A percentile compares a stretch with the other conserved stretches of the same genome.
Conservation (phyloP, 148 eudicot genomes). For the Camellia japonica region DNA sequence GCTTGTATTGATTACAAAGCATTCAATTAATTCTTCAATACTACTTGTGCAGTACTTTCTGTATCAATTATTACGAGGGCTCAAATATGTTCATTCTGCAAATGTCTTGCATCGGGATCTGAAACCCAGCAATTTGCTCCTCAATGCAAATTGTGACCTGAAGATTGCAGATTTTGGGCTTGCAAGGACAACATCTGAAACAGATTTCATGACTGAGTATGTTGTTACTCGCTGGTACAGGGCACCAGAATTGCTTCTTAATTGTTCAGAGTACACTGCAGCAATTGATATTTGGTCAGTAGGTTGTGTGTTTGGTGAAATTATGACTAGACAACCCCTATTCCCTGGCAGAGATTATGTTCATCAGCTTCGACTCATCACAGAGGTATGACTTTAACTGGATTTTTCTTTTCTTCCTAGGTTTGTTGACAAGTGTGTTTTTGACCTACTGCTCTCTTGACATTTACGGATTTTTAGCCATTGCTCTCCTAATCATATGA, state of each 20-base stretch:
- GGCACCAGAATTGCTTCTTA: constrained; percentile 80
- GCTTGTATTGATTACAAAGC: not conserved
- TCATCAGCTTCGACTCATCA: constrained; percentile 73
- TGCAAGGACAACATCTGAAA: constrained; percentile 84
- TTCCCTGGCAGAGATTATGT: constrained; percentile 87
- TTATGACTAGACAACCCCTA: constrained; percentile 68
- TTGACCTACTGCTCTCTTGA: not conserved
- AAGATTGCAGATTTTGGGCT: constrained; percentile 89
- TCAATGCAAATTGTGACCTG: constrained; percentile 86
- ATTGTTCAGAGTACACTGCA: constrained; percentile 77
- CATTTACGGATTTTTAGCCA: not conserved
- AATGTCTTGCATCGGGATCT: constrained; percentile 84
- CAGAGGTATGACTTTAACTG: constrained; percentile 53
- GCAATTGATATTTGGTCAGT: constrained; percentile 96
- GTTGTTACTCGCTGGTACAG: constrained; percentile 93
- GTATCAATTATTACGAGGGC: constrained; percentile 76
- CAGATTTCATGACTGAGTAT: constrained; percentile 88
- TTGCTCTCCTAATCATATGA: not conserved
- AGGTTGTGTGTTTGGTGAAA: constrained; percentile 87
- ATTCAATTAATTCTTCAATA: not conserved
- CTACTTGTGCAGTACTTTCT: constrained; percentile 66
- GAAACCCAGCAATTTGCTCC: constrained; percentile 80
- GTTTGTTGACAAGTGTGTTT: not conserved
- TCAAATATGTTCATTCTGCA: constrained; percentile 87
- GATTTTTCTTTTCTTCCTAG: not conserved